Evolutionary conservation across 176 grass and related monocot genomes (phyloP).

Genomic region (Aegilops longissima): DNA sequence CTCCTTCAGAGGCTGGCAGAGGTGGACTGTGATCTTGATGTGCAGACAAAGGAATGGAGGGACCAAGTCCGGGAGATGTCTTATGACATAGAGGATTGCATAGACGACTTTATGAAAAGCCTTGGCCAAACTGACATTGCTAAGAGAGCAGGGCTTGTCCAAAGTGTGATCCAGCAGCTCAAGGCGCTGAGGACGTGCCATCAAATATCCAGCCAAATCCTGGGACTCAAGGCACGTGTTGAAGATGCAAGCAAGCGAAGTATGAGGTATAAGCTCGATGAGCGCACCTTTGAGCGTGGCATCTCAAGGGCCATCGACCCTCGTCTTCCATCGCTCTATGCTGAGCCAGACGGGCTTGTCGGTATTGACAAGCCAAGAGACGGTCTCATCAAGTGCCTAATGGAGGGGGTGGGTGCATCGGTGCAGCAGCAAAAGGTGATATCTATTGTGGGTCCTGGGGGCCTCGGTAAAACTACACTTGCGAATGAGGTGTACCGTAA

Average conservation of each 20-base stretch:
- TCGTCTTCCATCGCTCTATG: background rate
- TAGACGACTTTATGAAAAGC: conserved; percentile 10
- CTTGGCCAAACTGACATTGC: conserved; percentile 6
- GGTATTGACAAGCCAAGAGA: conserved; percentile 18
- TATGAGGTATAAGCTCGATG: conserved; percentile 25
- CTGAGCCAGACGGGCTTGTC: background rate
- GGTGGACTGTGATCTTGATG: conserved; percentile 3
- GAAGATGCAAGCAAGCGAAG: conserved; percentile 13
- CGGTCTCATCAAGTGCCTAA: background rate
- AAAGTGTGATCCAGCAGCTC: conserved; percentile 14
- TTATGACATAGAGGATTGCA: conserved; percentile 15
- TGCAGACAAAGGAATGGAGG: conserved; percentile 16
- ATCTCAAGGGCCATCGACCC: background rate
- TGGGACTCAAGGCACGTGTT: conserved; percentile 12
- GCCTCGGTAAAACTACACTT: conserved; percentile 21
- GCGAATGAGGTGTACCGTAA: background rate
- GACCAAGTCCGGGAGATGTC: conserved; percentile 18
- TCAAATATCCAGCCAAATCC: conserved; percentile 14
- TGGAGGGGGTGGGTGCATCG: background rate
- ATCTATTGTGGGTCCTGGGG: background rate
- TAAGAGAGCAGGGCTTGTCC: conserved; percentile 3
- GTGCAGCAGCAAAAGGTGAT: background rate
- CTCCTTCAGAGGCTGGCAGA: conserved; percentile 17
- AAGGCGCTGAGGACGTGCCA: background rate
- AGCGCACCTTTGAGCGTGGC: background rate